Evolutionary conservation across 139 green algal genomes (phyloP), one percentile per base, ranked within the genome.

Genomic region (Chlamydomonas urium): DNA sequence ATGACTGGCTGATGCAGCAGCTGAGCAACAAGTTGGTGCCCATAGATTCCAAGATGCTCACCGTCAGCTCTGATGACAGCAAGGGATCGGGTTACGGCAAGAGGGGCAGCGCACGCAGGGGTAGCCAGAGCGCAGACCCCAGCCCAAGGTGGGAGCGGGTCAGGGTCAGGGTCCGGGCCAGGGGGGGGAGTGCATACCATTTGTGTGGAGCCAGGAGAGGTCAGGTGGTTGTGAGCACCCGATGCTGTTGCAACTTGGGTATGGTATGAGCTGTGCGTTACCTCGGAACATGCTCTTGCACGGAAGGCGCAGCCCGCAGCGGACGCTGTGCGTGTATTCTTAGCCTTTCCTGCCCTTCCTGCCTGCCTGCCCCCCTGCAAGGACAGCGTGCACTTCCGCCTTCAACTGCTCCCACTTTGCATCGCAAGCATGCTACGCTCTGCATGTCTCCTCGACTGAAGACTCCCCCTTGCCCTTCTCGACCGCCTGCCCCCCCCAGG

Each of bases 381-480:
- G 34, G 71, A 78, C 56, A 78, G 65, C 31, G 83, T 83, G 21
- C 73, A 81, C 69, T 34, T 72, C 67, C 75, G 87, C 10, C 74
- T 91, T n/a, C n/a, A n/a, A n/a, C n/a, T n/a, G n/a, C n/a, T n/a
- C n/a, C n/a, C n/a, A n/a, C n/a, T n/a, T n/a, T n/a, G n/a, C n/a
- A n/a, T n/a, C n/a, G n/a, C n/a, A n/a, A n/a, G n/a, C n/a, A n/a
- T n/a, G n/a, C n/a, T n/a, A n/a, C n/a, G n/a, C n/a, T n/a, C n/a
- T n/a, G n/a, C n/a, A n/a, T n/a, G n/a, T n/a, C n/a, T n/a, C n/a
- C n/a, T n/a, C n/a, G n/a, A n/a, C n/a, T 56, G 45, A 56, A 56
- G 17, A 56, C 45, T 26, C 45, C 45, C 21, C 17, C 45, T 56
- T 21, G 45, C 45, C 21, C 17, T 26, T 26, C 29, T 74, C 28